Percentiles rank a stretch among this genome's conserved stretches.
Conservation (phyloP, 495 filamentous ascomycete species). For the Podospora conica region DNA sequence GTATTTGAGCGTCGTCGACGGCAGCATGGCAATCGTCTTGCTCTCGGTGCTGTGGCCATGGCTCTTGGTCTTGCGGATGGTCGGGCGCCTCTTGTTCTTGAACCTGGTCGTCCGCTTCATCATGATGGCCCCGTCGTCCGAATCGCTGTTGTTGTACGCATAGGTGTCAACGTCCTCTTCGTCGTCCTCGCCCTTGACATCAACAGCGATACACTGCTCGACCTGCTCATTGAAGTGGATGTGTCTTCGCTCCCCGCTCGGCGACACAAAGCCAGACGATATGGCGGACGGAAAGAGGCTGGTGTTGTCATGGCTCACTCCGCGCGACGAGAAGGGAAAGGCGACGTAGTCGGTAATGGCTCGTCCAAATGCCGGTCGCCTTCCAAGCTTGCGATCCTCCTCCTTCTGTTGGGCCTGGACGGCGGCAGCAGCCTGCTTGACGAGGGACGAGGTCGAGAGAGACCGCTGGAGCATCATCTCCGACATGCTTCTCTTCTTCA, state of each 20-base stretch:
- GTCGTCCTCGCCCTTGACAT: conserved; percentile 69
- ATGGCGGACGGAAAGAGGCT: conserved; percentile 53
- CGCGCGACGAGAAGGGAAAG: conserved; percentile 50
- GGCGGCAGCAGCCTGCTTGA: conserved; percentile 90
- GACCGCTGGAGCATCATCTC: conserved; percentile 92
- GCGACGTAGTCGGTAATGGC: conserved; percentile 63
- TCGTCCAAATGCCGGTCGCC: conserved; percentile 43
- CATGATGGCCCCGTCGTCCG: conserved; percentile 72
- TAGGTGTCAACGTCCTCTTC: conserved; percentile 50
- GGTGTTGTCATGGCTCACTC: conserved; percentile 50
- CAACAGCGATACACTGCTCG: conserved; percentile 90
- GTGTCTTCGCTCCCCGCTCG: conserved; percentile 64
- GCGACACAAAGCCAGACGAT: conserved; percentile 61
- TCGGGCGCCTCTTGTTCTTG: conserved; percentile 35
- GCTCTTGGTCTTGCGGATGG: conserved; percentile 42
- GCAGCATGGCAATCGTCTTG: conserved; percentile 89
- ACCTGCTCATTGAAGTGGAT: conserved; percentile 97
- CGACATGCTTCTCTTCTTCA: conserved; percentile 95
- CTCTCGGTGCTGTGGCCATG: conserved; percentile 56
- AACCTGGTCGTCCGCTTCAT: conserved; percentile 58
- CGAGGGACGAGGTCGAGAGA: conserved; percentile 78
- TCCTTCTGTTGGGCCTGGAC: conserved; percentile 81
- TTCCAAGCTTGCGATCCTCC: conserved; percentile 36
- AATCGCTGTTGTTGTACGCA: conserved; percentile 55
- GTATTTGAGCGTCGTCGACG: conserved; percentile 88